phyloP scores from a whole-genome alignment of 2,329 filamentous ascomycete species.

The Sarocladium brachiariae region DNA sequence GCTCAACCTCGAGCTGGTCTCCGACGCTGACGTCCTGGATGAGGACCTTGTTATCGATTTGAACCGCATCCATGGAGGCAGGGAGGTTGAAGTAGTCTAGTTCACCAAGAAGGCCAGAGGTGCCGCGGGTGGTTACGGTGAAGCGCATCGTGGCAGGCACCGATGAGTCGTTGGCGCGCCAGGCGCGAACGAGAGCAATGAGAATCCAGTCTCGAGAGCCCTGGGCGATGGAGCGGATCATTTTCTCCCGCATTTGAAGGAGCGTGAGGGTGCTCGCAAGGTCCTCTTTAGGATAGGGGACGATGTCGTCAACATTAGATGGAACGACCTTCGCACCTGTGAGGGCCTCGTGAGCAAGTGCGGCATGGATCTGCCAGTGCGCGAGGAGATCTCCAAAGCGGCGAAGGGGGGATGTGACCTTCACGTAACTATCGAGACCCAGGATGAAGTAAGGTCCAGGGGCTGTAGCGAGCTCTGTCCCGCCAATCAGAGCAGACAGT shows the following conservation, averaged over 20 bases:
- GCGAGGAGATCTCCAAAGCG: slow-evolving; percentile 56
- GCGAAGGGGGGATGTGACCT: slow-evolving; percentile 59
- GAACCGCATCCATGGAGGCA: slow-evolving; percentile 33
- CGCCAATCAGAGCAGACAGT: slow-evolving; percentile 33
- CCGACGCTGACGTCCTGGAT: slow-evolving; percentile 38
- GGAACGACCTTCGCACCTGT: slow-evolving; percentile 19
- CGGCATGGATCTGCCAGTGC: slow-evolving; percentile 61
- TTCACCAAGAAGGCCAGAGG: slow-evolving; percentile 30
- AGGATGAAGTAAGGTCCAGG: slow-evolving; percentile 51
- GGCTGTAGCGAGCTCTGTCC: slow-evolving; percentile 42
- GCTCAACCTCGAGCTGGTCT: slow-evolving; percentile 49
- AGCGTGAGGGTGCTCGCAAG: slow-evolving; percentile 41
- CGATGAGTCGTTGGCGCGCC: slow-evolving; percentile 41
- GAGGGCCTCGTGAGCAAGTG: slow-evolving; percentile 40
- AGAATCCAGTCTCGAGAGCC: slow-evolving; percentile 48
- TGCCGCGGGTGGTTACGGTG: slow-evolving; percentile 33
- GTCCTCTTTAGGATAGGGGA: slow-evolving; percentile 37
- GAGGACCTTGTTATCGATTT: slow-evolving; percentile 29
- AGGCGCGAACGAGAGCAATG: slow-evolving; percentile 54
- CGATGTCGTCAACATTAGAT: slow-evolving; percentile 21
- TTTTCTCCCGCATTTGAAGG: slow-evolving; percentile 46
- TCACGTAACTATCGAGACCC: slow-evolving; percentile 54
- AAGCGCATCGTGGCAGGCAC: slow-evolving; percentile 44
- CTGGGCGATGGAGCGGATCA: slow-evolving; percentile 35
- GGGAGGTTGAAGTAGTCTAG: slow-evolving; percentile 44